Evolutionary conservation across 768 basidiomycete species (phyloP).

Genomic region (Strobilomyces dryophilus): DNA sequence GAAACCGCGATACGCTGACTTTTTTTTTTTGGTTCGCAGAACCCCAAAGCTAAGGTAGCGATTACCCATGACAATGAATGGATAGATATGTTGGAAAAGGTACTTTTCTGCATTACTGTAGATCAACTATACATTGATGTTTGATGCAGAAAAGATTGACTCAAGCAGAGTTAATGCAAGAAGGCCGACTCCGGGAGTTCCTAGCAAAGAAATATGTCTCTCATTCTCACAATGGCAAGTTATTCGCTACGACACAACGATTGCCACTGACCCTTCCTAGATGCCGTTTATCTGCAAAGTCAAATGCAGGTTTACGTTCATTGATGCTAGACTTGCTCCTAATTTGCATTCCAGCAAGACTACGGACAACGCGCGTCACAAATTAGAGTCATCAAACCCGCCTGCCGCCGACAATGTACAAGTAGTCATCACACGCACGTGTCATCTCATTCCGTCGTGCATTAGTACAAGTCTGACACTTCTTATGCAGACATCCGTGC

Average conservation of each 20-base stretch:
- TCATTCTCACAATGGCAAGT: neutral
- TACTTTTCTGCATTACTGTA: neutral
- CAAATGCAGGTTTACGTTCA: neutral
- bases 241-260: neutral
- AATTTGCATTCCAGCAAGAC: neutral
- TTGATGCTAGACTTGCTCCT: neutral
- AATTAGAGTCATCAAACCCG: too few relatives aligned
- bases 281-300: neutral
- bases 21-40: neutral
- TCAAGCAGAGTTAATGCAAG: neutral
- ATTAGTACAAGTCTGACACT: neutral
- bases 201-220: neutral
- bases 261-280: neutral
- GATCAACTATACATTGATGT: neutral
- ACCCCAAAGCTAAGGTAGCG: neutral
- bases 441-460: neutral
- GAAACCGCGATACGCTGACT: neutral
- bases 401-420: neutral
- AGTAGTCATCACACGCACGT: constrained; percentile 3
- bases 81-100: constrained; percentile 2
- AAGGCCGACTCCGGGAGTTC: neutral
- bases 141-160: neutral
- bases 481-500: constrained; percentile 5
- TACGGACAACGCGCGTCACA: too few relatives aligned
- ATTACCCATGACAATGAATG: constrained; percentile 10